These are phyloP conservation scores for Bipolaris oryzae DNA, from an alignment of 2,329 filamentous ascomycete genomes.

Conservation along the genomic window DNA sequence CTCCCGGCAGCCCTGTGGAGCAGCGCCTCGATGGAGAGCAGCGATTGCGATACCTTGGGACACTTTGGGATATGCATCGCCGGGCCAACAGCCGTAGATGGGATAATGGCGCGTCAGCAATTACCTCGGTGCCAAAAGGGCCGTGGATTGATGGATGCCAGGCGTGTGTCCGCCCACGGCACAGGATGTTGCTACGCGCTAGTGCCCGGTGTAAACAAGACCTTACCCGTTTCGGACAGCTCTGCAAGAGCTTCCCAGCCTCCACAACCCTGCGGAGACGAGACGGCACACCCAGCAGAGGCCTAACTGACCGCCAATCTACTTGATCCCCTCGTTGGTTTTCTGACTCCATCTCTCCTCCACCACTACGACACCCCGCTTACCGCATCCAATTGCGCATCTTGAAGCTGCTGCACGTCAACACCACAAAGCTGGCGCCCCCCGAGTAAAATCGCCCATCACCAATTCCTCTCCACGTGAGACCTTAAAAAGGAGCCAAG, in stretches of 20 bases:
- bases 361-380: slow-evolving; percentile 40
- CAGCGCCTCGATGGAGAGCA: slow-evolving; percentile 9
- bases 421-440: slow-evolving; percentile 42
- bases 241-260: slow-evolving; percentile 27
- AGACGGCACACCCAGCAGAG: slow-evolving; percentile 37
- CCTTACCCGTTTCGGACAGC: slow-evolving; percentile 34
- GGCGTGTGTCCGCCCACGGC: slow-evolving; percentile 7
- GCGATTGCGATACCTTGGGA: slow-evolving; percentile 15
- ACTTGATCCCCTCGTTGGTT: slow-evolving; percentile 43
- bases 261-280: slow-evolving; percentile 23
- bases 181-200: slow-evolving; percentile 31
- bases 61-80: slow-evolving; percentile 23
- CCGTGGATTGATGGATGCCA: slow-evolving; percentile 12
- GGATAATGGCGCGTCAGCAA: slow-evolving; percentile 25
- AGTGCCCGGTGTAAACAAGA: slow-evolving; percentile 26
- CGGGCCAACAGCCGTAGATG: slow-evolving; percentile 34
- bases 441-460: slow-evolving; percentile 25
- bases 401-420: slow-evolving; percentile 37
- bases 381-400: slow-evolving; percentile 48
- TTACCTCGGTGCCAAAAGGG: slow-evolving; percentile 33
- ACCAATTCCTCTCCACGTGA: slow-evolving; percentile 34
- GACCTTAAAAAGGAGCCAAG: slow-evolving; percentile 51
- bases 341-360: slow-evolving; percentile 43
- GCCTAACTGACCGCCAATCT: slow-evolving; percentile 40
- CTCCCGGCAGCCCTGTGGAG: slow-evolving; percentile 26